Base-by-base conservation (phyloP, 768 basidiomycete species). In the Chlorophyllum brunneum region DNA sequence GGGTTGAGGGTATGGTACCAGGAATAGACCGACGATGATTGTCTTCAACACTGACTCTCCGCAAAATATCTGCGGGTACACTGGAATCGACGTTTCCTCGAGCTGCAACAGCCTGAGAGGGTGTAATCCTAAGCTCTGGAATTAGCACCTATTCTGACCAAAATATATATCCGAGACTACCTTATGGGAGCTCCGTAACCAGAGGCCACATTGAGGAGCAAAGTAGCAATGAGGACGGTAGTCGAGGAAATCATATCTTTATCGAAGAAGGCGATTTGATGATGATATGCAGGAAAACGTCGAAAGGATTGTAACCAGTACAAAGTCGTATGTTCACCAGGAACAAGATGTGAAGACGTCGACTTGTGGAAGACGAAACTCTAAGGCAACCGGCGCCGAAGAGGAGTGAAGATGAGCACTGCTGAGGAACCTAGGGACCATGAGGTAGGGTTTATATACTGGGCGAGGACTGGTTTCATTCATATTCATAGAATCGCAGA, bases 331-430 rank as follows among this genome's bases (percentile, higher is more conserved):
- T 55, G 61, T 57, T 58, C 62, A 56, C 57, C 59, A 59, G 65
- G 66, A 65, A 58, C 47, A 39, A 48, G n/a, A 48, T 48, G 47
- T 53, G 45, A 57, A 53, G 57, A 65, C 61, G 66, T 71, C 71
- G 67, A 71, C 72, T 71, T 64, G 71, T 66, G 70, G 63, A 71
- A 62, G 56, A 58, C 63, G 54, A 65, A 66, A 70, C 65, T 72
- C 57, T 66, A 67, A 70, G 74, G 71, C 71, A 73, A 72, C 72
- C 69, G 67, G 71, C 67, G 65, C 72, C 71, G 63, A 69, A 70
- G 70, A 69, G 67, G 62, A 61, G 37, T 39, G 59, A 62, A 57
- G 61, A 65, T 67, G 74, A 74, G 74, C 72, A 72, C 74, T 71
- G 74, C 74, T 74, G 57, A 65, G 58, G 71, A 69, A 61, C 62